Evolutionary conservation across 2,329 filamentous ascomycete genomes (phyloP).

Genomic region (Claviceps spartinae): DNA sequence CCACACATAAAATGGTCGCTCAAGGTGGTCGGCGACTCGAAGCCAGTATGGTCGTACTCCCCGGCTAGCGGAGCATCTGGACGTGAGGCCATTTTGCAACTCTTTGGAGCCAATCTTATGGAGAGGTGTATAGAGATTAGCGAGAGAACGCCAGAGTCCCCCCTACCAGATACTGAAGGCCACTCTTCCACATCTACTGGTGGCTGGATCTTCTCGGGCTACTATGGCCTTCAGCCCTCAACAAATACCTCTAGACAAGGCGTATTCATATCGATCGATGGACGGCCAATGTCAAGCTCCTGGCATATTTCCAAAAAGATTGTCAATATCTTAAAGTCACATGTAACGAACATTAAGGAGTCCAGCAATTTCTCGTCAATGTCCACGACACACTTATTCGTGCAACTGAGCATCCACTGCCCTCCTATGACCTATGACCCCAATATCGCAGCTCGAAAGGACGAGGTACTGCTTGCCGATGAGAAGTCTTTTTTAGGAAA

Average conservation of each 20-base stretch:
- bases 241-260: background rate
- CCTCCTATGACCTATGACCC: constrained; percentile 51
- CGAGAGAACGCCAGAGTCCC: background rate
- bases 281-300: constrained; percentile 44
- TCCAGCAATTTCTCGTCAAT: background rate
- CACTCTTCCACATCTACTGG: background rate
- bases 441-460: constrained; percentile 59
- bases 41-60: constrained; percentile 45
- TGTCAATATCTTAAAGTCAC: constrained; percentile 35
- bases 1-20: constrained; percentile 48
- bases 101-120: constrained; percentile 44
- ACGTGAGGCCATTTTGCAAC: constrained; percentile 46
- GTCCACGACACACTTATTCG: constrained; percentile 38
- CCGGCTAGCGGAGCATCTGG: constrained; percentile 35
- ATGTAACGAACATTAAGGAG: constrained; percentile 10
- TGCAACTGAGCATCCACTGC: constrained; percentile 51
- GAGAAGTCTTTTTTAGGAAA: constrained; percentile 30
- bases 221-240: constrained; percentile 36
- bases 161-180: background rate
- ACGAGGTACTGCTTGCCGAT: constrained; percentile 55
- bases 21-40: constrained; percentile 41
- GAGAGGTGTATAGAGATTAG: constrained; percentile 36
- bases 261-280: constrained; percentile 54
- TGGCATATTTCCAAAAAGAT: constrained; percentile 41
- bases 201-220: constrained; percentile 33